Base-by-base conservation (phyloP, 169 alveolate species). In the Eimeria brunetti region DNA sequence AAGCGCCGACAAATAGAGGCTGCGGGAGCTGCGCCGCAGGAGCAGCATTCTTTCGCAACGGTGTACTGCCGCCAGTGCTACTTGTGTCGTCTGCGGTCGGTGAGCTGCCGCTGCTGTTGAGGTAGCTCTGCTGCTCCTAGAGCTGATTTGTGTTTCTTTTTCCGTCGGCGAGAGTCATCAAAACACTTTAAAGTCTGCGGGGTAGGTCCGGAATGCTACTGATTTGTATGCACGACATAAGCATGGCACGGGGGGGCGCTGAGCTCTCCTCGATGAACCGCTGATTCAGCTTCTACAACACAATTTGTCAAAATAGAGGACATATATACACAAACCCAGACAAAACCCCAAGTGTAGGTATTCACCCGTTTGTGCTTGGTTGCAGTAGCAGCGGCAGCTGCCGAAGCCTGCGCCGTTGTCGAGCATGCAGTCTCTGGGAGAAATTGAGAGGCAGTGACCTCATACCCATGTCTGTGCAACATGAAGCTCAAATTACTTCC, bases 51-150 rank as follows among this genome's bases (percentile, higher is more conserved):
- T 20, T 38, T 30, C n/a, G 30, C 53, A 62, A 46, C 30, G 38
- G 46, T 85, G 64, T 60, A 60, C 30, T 62, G 46, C 91, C 30
- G 78, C 49, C 38, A 22, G 24, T 62, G 78, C 30, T 18, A 38
- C 60, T 85, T 80, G 64, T 24, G n/a, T 18, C 44, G 46, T 12
- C 71, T 7, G 7, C 36, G n/a, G 51, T 51, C 75, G 41, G 36
- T 44, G 36, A 22, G 88, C 67, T 78, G 88, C 88, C n/a, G 62
- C 64, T 20, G 64, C 88, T 46, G 88, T 62, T 36, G 46, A 78
- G 88, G 49, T 69, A 2, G 85, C 38, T 18, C 33, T 46, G 22
- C 85, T 27, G 62, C 38, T 44, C 38, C 46, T 44, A 5, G 7
- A 41, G 36, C 38, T 41, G 22, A 1, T 44, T 36, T 75, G 41